These are phyloP conservation scores for Ceratobasidium sp. DNA, from an alignment of 1,284 basidiomycete species.

Conservation along the genomic window DNA sequence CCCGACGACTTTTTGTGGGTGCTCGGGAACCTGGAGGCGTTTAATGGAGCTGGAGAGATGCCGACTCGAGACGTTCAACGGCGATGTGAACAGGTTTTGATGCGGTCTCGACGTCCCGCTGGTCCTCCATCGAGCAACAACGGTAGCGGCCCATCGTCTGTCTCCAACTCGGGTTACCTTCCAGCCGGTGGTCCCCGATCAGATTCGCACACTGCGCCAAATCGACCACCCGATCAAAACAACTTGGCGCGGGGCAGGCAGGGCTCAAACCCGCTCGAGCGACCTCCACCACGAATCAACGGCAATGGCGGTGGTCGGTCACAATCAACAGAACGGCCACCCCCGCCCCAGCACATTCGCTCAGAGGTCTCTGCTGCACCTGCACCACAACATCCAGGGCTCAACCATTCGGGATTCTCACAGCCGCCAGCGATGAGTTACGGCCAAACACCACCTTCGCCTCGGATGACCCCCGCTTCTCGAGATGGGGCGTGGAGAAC, in stretches of 20 bases:
- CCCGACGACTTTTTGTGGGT: constrained; percentile 85
- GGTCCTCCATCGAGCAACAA: constrained; percentile 1
- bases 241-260: constrained; percentile 12
- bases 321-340: constrained; percentile 23
- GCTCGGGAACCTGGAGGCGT: constrained; percentile 85
- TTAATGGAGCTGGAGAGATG: constrained; percentile 79
- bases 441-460: constrained; percentile 15
- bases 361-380: constrained; percentile 15
- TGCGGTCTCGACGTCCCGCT: constrained; percentile 45
- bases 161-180: constrained; percentile 4
- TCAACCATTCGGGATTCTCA: constrained; percentile 11
- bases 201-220: constrained; percentile 20
- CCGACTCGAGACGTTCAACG: constrained; percentile 90
- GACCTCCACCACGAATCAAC: constrained; percentile 35
- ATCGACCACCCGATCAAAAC: constrained; percentile 15
- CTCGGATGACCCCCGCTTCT: constrained; percentile 11
- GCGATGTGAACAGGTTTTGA: constrained; percentile 82
- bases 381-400: constrained; percentile 6
- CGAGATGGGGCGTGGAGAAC: constrained; percentile 11
- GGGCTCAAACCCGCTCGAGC: constrained; percentile 32
- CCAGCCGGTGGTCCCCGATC: constrained; percentile 19
- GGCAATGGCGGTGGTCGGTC: constrained; percentile 21
- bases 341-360: constrained; percentile 19
- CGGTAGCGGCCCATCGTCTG: background rate
- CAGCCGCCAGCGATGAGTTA: constrained; percentile 1